Evolutionary conservation across 257 asterid species (phyloP).

Genomic region (Misopates orontium): DNA sequence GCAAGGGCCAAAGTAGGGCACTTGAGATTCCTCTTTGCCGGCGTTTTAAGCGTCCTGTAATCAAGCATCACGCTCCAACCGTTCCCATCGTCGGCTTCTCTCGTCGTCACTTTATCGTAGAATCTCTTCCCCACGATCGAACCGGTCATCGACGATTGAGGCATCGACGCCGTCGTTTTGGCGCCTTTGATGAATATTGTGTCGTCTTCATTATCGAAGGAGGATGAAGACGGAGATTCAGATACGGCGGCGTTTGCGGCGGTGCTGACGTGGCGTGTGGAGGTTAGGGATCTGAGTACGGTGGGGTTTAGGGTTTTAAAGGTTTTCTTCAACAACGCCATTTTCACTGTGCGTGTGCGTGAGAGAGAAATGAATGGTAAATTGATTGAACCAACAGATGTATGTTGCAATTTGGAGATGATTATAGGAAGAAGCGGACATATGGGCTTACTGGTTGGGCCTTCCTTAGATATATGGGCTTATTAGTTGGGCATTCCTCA

Average conservation of each 20-base stretch:
- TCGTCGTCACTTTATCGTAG: slow-evolving; percentile 70
- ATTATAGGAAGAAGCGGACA: too few relatives aligned
- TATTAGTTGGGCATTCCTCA: too few relatives aligned
- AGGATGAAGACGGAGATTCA: slow-evolving; percentile 49
- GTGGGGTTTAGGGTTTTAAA: slow-evolving; percentile 41
- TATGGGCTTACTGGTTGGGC: too few relatives aligned
- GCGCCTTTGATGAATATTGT: slow-evolving; percentile 23
- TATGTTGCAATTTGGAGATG: too few relatives aligned
- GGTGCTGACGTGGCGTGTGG: slow-evolving; percentile 36
- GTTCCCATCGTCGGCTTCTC: slow-evolving; percentile 86
- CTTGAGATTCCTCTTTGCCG: slow-evolving; percentile 75
- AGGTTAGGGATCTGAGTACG: slow-evolving; percentile 32
- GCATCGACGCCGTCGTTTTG: slow-evolving; percentile 58
- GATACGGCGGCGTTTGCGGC: slow-evolving; percentile 36
- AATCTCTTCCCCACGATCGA: slow-evolving; percentile 91
- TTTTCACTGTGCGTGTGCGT: slow-evolving; percentile 14
- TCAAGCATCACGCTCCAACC: slow-evolving; percentile 95
- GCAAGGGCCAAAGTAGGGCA: slow-evolving; percentile 87
- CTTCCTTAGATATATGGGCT: too few relatives aligned
- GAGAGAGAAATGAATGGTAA: background rate
- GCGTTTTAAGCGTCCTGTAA: slow-evolving; percentile 89
- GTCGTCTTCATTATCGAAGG: slow-evolving; percentile 40
- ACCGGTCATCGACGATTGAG: slow-evolving; percentile 87
- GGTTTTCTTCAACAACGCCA: slow-evolving; percentile 62
- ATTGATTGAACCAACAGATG: background rate